Conservation (phyloP, 306 rosid genomes). For the Biancaea sappan region DNA sequence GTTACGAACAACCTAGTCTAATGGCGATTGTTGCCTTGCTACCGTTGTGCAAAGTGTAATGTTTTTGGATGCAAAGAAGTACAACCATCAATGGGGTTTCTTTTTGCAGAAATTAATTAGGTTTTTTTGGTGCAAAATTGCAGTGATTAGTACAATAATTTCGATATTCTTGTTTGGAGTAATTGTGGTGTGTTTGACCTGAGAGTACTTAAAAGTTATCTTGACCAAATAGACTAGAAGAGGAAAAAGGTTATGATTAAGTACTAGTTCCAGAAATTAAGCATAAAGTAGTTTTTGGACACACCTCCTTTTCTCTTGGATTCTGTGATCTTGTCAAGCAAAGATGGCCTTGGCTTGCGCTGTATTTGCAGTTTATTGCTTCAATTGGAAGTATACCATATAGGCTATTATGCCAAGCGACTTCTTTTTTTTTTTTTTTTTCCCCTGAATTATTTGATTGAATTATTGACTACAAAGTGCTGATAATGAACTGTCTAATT, state of each 20-base stretch:
- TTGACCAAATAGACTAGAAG: background rate
- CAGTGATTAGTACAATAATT: too few species aligned
- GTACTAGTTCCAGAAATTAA: background rate
- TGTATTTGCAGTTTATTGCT: conserved; percentile 13
- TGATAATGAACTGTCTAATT: conserved; percentile 12
- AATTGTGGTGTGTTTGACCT: background rate
- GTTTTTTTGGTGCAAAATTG: background rate
- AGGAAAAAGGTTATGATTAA: background rate
- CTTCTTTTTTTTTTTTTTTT: too few species aligned
- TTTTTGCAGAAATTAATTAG: background rate
- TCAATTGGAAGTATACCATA: background rate
- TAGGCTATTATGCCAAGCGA: background rate
- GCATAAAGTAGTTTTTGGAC: background rate
- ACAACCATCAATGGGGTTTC: background rate
- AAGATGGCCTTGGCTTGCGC: background rate
- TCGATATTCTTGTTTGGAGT: background rate
- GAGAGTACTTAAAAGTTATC: background rate
- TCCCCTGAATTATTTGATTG: background rate
- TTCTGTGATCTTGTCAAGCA: conserved; percentile 2
- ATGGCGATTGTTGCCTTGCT: background rate
- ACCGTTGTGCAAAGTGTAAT: background rate
- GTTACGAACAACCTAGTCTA: background rate
- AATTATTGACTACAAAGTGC: conserved; percentile 6
- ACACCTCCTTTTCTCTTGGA: background rate
- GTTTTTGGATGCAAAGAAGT: conserved; percentile 1